Evolutionary conservation across 208 protist species (phyloP).

Genomic region (Trypanosomatidae sp.): DNA sequence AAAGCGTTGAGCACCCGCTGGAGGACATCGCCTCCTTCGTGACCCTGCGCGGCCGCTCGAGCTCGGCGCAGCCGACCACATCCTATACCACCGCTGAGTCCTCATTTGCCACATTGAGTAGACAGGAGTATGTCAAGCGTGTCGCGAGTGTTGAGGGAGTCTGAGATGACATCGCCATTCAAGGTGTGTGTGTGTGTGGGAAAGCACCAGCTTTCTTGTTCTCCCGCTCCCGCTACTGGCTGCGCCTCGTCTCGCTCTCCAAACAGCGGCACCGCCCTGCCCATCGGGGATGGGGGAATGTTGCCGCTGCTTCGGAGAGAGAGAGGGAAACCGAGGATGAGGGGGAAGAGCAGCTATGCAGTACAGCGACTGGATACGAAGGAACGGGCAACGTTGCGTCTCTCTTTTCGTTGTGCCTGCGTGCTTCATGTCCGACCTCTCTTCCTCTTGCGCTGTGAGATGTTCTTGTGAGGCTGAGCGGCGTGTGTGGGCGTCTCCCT

Average conservation of each 20-base stretch:
- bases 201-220: neutral
- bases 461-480: neutral
- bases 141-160: neutral
- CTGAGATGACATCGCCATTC: neutral
- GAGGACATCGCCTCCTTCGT: constrained; percentile 10
- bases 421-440: neutral
- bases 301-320: neutral
- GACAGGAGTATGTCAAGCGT: neutral
- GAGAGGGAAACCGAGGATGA: neutral
- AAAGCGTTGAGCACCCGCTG: constrained; percentile 4
- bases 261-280: neutral
- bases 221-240: neutral
- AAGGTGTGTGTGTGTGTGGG: neutral
- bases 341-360: neutral
- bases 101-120: neutral
- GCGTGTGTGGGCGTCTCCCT: neutral
- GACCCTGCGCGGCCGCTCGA: constrained; percentile 9
- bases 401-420: neutral
- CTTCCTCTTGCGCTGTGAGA: neutral
- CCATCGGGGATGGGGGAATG: too few species aligned
- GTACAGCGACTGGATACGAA: neutral
- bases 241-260: too few species aligned
- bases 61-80: neutral
- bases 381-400: neutral
- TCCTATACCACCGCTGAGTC: neutral